These are phyloP conservation scores for Climacium dendroides DNA, from an alignment of 225 moss, liverwort and hornwort species.

Conservation along the genomic window DNA sequence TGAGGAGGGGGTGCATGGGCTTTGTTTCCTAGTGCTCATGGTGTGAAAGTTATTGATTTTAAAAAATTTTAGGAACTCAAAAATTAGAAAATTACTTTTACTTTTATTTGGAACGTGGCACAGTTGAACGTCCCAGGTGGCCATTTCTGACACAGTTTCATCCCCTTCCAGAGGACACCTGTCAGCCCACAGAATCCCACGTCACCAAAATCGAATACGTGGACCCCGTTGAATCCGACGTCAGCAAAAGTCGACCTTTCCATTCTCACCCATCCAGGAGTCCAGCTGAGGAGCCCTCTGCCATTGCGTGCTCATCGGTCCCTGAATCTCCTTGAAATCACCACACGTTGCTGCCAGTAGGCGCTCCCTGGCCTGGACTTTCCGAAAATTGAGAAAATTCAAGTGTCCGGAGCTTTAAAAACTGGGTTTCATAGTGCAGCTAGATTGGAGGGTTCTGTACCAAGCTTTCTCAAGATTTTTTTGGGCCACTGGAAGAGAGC, in stretches of 20 bases:
- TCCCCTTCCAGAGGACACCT: neutral
- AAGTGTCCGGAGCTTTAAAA: neutral
- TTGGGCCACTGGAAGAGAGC: neutral
- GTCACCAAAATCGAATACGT: neutral
- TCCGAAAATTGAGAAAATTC: neutral
- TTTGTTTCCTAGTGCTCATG: no score
- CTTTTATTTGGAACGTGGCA: no score
- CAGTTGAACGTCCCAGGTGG: neutral
- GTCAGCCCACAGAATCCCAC: neutral
- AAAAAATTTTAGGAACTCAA: no score
- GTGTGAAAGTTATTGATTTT: no score
- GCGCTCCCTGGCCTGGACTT: no score
- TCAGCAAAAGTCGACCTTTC: neutral
- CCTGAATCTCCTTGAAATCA: neutral
- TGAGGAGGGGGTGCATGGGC: no score
- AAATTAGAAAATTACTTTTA: no score
- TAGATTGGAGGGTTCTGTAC: neutral
- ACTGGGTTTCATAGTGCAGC: neutral
- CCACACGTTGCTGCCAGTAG: no score
- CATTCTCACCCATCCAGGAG: neutral
- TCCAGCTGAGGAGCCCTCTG: neutral
- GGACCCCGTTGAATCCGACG: neutral
- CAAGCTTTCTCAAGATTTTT: neutral
- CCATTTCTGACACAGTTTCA: neutral
- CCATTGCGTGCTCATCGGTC: no score